Base-by-base conservation (phyloP, 768 basidiomycete genomes). In the Amyloporia xantha region DNA sequence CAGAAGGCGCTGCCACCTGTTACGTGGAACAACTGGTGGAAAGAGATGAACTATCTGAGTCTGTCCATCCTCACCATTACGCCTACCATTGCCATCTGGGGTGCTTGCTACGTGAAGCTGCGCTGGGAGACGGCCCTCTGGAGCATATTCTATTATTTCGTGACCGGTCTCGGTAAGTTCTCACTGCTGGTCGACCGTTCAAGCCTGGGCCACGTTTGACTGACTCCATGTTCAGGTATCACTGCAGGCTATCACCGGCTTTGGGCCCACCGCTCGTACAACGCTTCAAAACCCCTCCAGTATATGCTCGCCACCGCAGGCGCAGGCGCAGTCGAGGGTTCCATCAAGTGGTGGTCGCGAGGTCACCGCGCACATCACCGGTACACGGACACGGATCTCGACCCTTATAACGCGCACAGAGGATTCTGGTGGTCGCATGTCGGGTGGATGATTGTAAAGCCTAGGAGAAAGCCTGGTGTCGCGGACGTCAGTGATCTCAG, bases 11-110 rank as follows among this genome's bases (percentile, higher is more conserved):
- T 74, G 5, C 76, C 76, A 0, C 77, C 77, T 4, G 59, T 79
- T 50, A 70, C 70, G 5, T 68, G 62, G 64, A 53, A 59, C 48
- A 80, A 73, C 59, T 60, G 70, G 54, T 64, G 65, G 58, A 69
- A 69, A 20, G 84, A 90, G 60, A 68, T 91, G 55, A 82, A 86
- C 66, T 94, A 49, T 27, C 48, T 91, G 71, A 91, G 87, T 58
- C 71, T 90, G 59, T 65, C 71, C 21, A 73, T 87, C 28, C 69
- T 93, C 39, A 77, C 81, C 39, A 51, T 84, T 53, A 86, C 89
- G 0, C 91, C 93, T 7, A 67, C 74, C 9, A 55, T 92, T 48
- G 76, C 86, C 44, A 62, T 83, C 44, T 88, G 84, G 68, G 93
- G 91, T 11, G 49, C 67, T 25, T 57, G 81, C 43, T 72, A 78